Evolutionary conservation across 177 flowering plant genomes (phyloP), one percentile per base, ranked within the genome.

Genomic region (Vitis hybrid): DNA sequence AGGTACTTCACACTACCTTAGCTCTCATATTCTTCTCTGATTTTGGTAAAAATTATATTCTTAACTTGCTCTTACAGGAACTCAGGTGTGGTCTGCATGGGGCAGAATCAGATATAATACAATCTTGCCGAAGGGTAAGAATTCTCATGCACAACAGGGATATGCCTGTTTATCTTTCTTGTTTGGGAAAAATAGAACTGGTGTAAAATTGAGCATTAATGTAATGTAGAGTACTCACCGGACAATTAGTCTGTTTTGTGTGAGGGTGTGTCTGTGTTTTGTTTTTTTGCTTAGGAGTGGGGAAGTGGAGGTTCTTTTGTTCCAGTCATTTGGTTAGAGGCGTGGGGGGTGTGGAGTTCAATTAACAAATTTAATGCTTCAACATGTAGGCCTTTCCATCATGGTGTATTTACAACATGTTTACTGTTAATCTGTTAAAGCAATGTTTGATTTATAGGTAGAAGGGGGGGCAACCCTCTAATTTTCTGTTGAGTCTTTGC

Each of bases 111-210:
- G 88, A 84, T 59, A 77, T 86, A 52, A 78, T 88, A 24, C 88
- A 80, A 67, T 81, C 89, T 65, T 91, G 92, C 77, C 72, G 83
- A 77, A 88, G 82, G 79, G 97, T 91, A 72, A 65, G 78, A 60
- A 6, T 24, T 49, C 52, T 32, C 27, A 70, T 63, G 12, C 65
- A 56, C 6, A 56, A 7, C 46, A 40, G 7, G 0, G 46, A 40
- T 40, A 5, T 40, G 8, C 46, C 46, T 40, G 46, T 40, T 40
- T 40, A 40, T 40, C 46, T 40, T 40, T 40, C 46, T 40, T 40
- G 46, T 40, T 40, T 40, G 46, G 8, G 46, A 40, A 40, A 40
- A 40, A 40, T 7, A 40, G 46, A 40, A 7, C 6, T 40, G 46
- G 46, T 40, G 46, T 40, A 40, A 40, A 40, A 40, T 40, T 1